phyloP scores from a whole-genome alignment of 805 yeast genomes.

The Nakazawaea wickerhamii region DNA sequence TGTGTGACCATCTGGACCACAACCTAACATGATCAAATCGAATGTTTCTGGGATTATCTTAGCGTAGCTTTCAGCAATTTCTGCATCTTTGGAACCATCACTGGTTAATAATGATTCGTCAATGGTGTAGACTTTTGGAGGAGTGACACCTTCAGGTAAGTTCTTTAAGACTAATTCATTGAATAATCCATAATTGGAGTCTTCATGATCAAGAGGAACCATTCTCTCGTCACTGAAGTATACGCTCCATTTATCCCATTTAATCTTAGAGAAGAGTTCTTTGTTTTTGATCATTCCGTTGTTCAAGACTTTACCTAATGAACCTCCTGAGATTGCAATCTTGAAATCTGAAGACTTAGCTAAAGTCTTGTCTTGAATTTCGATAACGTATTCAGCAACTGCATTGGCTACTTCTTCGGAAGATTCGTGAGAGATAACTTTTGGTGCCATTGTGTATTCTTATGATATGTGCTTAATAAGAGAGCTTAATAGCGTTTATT shows the following conservation, averaged over 20 bases:
- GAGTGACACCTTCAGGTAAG: constrained; percentile 34
- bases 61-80: constrained; percentile 62
- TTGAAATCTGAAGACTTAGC: constrained; percentile 42
- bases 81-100: constrained; percentile 43
- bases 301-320: constrained; percentile 69
- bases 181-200: constrained; percentile 82
- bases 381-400: constrained; percentile 58
- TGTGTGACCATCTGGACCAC: constrained; percentile 96
- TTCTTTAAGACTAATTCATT: constrained; percentile 53
- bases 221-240: constrained; percentile 89
- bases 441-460: constrained; percentile 23
- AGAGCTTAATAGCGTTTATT: no score
- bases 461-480: background rate
- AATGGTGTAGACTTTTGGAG: constrained; percentile 63
- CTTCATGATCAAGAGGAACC: constrained; percentile 76
- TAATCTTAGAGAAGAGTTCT: constrained; percentile 35
- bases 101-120: constrained; percentile 56
- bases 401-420: constrained; percentile 57
- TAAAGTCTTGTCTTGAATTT: constrained; percentile 58
- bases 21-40: constrained; percentile 76
- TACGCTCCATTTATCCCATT: constrained; percentile 75
- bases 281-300: constrained; percentile 60
- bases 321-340: constrained; percentile 89
- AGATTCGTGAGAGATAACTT: constrained; percentile 45
- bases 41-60: constrained; percentile 46